phyloP scores from a whole-genome alignment of 495 filamentous ascomycete genomes.

The Hypoxylon trugodes region DNA sequence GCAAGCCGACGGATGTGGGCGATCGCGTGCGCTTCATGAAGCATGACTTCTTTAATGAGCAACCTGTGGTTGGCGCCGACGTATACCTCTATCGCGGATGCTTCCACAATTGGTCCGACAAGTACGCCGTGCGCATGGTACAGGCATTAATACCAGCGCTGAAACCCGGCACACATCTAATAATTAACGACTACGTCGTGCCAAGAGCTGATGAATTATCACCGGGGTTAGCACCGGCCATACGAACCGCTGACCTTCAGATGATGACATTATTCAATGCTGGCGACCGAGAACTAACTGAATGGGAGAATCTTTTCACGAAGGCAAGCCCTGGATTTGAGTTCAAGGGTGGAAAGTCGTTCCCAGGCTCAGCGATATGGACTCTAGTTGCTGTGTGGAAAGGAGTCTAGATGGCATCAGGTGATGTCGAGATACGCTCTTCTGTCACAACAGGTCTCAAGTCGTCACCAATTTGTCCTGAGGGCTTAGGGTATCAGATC shows the following conservation, averaged over 20 bases:
- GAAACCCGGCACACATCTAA: slow-evolving; percentile 43
- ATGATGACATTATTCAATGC: neutral
- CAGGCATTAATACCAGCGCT: slow-evolving; percentile 48
- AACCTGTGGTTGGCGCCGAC: slow-evolving; percentile 55
- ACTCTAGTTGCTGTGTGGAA: neutral
- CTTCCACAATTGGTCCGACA: slow-evolving; percentile 57
- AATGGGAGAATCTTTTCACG: neutral
- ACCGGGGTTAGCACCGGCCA: neutral
- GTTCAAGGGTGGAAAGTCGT: neutral
- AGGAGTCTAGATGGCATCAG: neutral
- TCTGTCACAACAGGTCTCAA: no score
- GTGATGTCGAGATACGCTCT: no score
- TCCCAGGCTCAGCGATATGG: neutral
- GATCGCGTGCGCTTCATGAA: slow-evolving; percentile 44
- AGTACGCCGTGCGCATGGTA: slow-evolving; percentile 51
- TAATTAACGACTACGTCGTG: slow-evolving; percentile 48
- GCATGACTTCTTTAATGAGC: slow-evolving; percentile 55
- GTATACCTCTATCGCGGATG: slow-evolving; percentile 60
- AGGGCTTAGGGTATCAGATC: no score
- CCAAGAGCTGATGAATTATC: neutral
- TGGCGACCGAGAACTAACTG: neutral
- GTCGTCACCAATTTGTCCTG: no score
- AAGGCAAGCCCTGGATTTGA: neutral
- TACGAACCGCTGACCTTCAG: neutral
- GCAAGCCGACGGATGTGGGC: slow-evolving; percentile 33